phyloP scores from a whole-genome alignment of 768 basidiomycete species.

The Tulasnella sp. region DNA sequence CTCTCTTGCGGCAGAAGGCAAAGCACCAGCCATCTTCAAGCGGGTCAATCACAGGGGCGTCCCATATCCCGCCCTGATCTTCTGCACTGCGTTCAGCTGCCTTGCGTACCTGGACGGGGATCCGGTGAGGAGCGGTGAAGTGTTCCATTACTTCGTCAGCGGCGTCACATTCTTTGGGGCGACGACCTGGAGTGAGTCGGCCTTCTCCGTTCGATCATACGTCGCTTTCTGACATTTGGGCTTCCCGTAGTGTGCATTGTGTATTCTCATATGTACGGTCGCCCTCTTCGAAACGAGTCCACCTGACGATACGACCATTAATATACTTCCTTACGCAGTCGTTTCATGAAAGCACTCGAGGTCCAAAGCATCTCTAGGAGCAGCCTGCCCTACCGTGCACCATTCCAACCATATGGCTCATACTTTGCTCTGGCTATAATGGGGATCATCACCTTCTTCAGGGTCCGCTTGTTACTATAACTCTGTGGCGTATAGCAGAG shows the following conservation, averaged over 20 bases:
- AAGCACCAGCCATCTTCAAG: constrained; percentile 32
- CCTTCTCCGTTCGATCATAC: not conserved
- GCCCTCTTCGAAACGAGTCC: not conserved
- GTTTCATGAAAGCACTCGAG: constrained; percentile 50
- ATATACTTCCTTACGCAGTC: constrained; percentile 38
- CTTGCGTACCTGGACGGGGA: constrained; percentile 58
- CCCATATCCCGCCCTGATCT: constrained; percentile 43
- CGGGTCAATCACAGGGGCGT: constrained; percentile 31
- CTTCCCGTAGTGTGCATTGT: constrained; percentile 42
- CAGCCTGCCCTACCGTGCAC: constrained; percentile 43
- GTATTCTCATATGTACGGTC: constrained; percentile 55
- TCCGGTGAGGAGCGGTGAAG: constrained; percentile 47
- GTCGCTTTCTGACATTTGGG: not conserved
- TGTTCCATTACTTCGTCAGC: constrained; percentile 43
- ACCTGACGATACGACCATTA: not conserved
- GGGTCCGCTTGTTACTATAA: not conserved
- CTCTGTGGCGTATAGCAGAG: not conserved
- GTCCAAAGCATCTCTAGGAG: constrained; percentile 43
- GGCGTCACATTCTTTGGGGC: constrained; percentile 44
- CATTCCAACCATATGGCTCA: constrained; percentile 33
- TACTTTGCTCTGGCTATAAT: constrained; percentile 35
- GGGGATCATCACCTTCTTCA: constrained; percentile 29
- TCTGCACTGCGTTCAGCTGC: constrained; percentile 53
- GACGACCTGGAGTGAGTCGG: constrained; percentile 36
- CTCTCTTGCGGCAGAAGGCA: constrained; percentile 31